Percentiles rank a stretch among this genome's conserved stretches.
These are phyloP conservation scores for Alnus rubra DNA, from an alignment of 306 rosid species.

Conservation along the genomic window DNA sequence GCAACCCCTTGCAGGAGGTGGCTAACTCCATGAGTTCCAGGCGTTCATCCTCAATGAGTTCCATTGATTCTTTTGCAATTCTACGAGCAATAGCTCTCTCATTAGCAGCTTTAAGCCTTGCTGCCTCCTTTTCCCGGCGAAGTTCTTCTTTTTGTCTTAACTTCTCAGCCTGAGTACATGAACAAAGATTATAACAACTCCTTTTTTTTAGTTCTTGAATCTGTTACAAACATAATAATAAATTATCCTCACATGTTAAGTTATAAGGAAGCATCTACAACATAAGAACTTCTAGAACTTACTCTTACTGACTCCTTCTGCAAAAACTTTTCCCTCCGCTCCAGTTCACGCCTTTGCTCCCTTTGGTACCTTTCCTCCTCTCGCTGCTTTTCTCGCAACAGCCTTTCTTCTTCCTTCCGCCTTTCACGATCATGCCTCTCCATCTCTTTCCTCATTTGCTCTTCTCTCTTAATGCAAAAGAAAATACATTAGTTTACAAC, in stretches of 20 bases:
- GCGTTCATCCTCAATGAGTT: constrained; percentile 73
- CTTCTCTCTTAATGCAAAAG: constrained; percentile 58
- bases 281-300: constrained; percentile 32
- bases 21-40: constrained; percentile 82
- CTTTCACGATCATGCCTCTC: constrained; percentile 75
- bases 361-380: constrained; percentile 73
- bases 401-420: constrained; percentile 74
- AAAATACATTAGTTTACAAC: constrained; percentile 27
- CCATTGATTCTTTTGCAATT: constrained; percentile 67
- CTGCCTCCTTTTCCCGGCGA: constrained; percentile 66
- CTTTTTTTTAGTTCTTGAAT: not conserved
- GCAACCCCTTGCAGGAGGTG: constrained; percentile 61
- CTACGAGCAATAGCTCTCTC: constrained; percentile 72
- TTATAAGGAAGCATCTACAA: constrained; percentile 21
- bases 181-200: not conserved
- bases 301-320: constrained; percentile 72
- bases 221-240: constrained; percentile 20
- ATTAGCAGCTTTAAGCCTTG: constrained; percentile 70
- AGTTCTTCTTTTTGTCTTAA: constrained; percentile 70
- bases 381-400: constrained; percentile 70
- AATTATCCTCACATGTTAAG: constrained; percentile 17
- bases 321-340: constrained; percentile 65
- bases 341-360: constrained; percentile 74
- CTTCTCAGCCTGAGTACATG: constrained; percentile 60
- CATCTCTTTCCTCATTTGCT: constrained; percentile 67